These are phyloP conservation scores for Populus tomentosa DNA, from an alignment of 441 rosid genomes.

Conservation along the genomic window DNA sequence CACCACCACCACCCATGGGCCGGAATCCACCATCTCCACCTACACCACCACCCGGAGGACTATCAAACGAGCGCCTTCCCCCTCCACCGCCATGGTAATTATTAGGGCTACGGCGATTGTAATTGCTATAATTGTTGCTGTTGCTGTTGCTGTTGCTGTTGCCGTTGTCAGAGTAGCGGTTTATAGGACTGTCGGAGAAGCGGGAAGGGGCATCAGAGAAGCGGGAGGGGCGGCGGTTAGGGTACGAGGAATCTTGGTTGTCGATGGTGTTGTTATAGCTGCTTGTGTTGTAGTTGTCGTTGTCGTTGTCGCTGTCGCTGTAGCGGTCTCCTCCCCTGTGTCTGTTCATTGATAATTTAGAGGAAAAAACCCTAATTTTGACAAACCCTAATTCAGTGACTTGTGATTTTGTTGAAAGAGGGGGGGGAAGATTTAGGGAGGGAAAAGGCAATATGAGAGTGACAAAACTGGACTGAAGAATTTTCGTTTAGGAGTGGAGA, in stretches of 20 bases:
- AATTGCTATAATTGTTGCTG: conserved; percentile 22
- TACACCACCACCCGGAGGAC: conserved; percentile 32
- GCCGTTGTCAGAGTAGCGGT: conserved; percentile 38
- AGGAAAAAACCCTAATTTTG: not conserved
- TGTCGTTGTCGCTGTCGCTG: conserved; percentile 24
- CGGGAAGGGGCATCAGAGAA: conserved; percentile 38
- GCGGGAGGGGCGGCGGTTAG: conserved; percentile 41
- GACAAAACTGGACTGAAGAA: not conserved
- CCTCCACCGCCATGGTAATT: conserved; percentile 36
- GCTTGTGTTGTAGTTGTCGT: conserved; percentile 16
- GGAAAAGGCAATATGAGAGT: not conserved
- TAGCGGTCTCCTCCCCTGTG: conserved; percentile 62
- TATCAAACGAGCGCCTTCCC: conserved; percentile 41
- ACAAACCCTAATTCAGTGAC: not conserved
- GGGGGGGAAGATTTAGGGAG: not conserved
- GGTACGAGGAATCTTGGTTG: conserved; percentile 37
- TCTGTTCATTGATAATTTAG: conserved; percentile 49
- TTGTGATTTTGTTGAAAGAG: not conserved
- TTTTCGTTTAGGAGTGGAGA: not conserved
- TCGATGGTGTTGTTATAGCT: conserved; percentile 13
- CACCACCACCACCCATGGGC: conserved; percentile 29
- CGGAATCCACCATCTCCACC: conserved; percentile 33
- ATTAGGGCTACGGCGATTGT: conserved; percentile 67
- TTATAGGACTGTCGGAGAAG: conserved; percentile 34
- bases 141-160: conserved; percentile 14